Percentiles rank a stretch among this genome's conserved stretches.
Evolutionary conservation across 2,329 filamentous ascomycete species (phyloP).

Genomic region (Cytospora piceae): DNA sequence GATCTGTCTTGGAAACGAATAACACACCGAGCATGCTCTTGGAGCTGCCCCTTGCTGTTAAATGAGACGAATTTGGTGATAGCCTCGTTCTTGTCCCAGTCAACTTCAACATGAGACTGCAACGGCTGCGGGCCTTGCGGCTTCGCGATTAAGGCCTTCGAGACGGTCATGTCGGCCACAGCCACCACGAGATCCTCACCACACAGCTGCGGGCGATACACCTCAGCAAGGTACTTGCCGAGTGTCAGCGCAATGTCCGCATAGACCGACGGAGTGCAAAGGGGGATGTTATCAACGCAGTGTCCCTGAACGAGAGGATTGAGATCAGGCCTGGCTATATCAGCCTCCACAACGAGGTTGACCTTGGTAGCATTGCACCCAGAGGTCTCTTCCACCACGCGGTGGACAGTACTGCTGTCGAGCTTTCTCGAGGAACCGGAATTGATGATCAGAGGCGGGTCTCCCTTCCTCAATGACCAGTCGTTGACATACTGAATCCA

Average conservation of each 20-base stretch:
- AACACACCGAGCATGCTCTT: constrained; percentile 67
- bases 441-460: background rate
- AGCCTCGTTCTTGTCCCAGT: constrained; percentile 63
- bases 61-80: constrained; percentile 64
- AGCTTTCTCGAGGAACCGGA: constrained; percentile 53
- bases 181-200: constrained; percentile 72
- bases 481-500: constrained; percentile 25
- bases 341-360: constrained; percentile 64
- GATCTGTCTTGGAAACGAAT: constrained; percentile 47
- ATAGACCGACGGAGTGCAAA: constrained; percentile 64
- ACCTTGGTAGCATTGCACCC: background rate
- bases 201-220: constrained; percentile 59
- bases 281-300: constrained; percentile 66
- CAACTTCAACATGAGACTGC: constrained; percentile 61
- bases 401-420: constrained; percentile 15
- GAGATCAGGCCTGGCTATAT: constrained; percentile 66
- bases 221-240: constrained; percentile 68
- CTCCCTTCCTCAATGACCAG: constrained; percentile 19
- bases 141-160: constrained; percentile 46
- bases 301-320: constrained; percentile 64
- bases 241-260: constrained; percentile 55
- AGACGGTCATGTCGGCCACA: constrained; percentile 71
- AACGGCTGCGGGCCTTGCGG: constrained; percentile 65
- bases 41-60: constrained; percentile 60
- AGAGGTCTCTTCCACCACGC: constrained; percentile 6